Evolutionary conservation across 2,329 filamentous ascomycete species (phyloP).

Genomic region (Xylaria sp.): DNA sequence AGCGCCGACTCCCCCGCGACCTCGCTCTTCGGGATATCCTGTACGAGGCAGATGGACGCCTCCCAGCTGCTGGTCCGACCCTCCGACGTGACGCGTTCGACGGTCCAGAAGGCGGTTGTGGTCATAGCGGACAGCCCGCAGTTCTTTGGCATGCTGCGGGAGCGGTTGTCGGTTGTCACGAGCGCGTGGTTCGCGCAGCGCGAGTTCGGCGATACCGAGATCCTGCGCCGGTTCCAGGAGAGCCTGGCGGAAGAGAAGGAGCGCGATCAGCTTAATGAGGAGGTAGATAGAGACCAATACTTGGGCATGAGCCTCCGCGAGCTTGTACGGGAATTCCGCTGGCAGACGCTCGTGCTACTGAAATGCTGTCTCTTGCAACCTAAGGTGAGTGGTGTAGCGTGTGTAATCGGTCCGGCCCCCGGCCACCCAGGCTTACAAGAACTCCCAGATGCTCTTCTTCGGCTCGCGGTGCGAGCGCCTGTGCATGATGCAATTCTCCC

Average conservation of each 20-base stretch:
- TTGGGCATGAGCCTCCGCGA: slow-evolving; percentile 87
- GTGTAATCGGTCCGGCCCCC: neutral
- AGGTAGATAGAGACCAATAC: slow-evolving; percentile 81
- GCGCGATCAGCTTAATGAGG: slow-evolving; percentile 60
- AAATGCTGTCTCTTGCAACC: slow-evolving; percentile 93
- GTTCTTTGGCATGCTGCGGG: slow-evolving; percentile 85
- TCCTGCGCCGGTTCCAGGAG: slow-evolving; percentile 87
- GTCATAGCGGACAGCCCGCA: slow-evolving; percentile 91
- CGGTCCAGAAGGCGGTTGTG: slow-evolving; percentile 96
- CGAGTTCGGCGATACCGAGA: slow-evolving; percentile 90
- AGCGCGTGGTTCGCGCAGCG: slow-evolving; percentile 95
- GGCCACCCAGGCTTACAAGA: slow-evolving; percentile 12
- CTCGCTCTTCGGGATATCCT: slow-evolving; percentile 94
- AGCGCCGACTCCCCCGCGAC: slow-evolving; percentile 61
- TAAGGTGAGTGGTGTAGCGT: slow-evolving; percentile 63
- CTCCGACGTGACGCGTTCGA: slow-evolving; percentile 91
- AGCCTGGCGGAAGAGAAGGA: slow-evolving; percentile 72
- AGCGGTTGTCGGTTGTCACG: slow-evolving; percentile 87
- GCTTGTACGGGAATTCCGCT: slow-evolving; percentile 90
- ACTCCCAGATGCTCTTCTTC: slow-evolving; percentile 91
- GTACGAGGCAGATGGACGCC: slow-evolving; percentile 87
- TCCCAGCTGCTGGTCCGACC: slow-evolving; percentile 76
- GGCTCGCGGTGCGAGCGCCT: slow-evolving; percentile 93
- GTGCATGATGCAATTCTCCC: slow-evolving; percentile 98
- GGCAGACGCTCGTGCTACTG: slow-evolving; percentile 90